Evolutionary conservation across 2,329 filamentous ascomycete genomes (phyloP), one percentile per base, ranked within the genome.

Genomic region (Huntiella savannae): DNA sequence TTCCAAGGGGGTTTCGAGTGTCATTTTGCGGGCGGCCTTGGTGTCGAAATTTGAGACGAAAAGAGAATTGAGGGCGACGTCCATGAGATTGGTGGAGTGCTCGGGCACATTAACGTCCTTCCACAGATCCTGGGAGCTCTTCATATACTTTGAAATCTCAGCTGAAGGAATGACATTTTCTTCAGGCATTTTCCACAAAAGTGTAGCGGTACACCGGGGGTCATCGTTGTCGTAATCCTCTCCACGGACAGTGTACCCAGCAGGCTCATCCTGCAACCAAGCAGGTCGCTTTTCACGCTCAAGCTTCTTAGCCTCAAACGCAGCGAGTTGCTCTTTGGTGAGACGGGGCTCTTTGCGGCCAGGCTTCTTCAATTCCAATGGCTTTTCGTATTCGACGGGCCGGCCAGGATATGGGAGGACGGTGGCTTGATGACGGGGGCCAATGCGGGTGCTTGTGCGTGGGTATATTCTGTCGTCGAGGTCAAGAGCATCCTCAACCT

Each of bases 391-490:
- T 59, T 93, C 71, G n/a, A 96, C 79, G 0, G 86, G 79, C 46
- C 76, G 77, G 4, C 88, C 91, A 47, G 80, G 80, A 91, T 91
- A 98, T 4, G 82, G 70, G 42, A 73, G 68, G 33, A 94, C 82
- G 54, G 77, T 79, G 3, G 91, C 88, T 64, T 98, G 91, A 60
- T 96, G 86, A 47, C 86, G 77, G 7, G 86, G 84, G 5, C 91
- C 91, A 34, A 96, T 69, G 34, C 91, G 80, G 47, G 91, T 96
- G 58, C 87, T 92, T 12, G 91, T 88, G 53, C 91, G 80, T 6
- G 91, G 91, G 58, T 96, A 96, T 53, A 98, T 96, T 52, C 91
- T 79, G 60, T 98, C 91, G 57, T 98, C 91, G 58, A 94, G 93
- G 59, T 98, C 91, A 28, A 98, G 68, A 0, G 85, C 91, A 63